Percentiles rank a stretch among this genome's conserved stretches.
Conservation (phyloP, 306 rosid genomes). For the Medicago arabica region DNA sequence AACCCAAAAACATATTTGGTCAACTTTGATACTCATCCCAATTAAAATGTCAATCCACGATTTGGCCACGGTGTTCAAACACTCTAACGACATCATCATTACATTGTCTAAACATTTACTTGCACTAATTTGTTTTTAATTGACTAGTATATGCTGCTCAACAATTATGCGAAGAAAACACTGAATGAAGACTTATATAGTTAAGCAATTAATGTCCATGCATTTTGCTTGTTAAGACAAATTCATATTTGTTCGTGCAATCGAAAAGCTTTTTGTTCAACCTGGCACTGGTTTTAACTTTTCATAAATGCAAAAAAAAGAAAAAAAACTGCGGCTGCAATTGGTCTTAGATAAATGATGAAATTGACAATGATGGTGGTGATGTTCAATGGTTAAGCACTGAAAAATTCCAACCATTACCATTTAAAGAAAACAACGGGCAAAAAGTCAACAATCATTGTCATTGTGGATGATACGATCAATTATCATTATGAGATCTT, state of each 20-base stretch:
- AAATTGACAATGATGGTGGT: conserved; percentile 33
- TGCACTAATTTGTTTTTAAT: conserved; percentile 21
- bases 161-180: conserved; percentile 34
- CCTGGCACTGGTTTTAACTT: conserved; percentile 2
- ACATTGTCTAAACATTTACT: conserved; percentile 3
- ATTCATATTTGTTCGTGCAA: conserved; percentile 41
- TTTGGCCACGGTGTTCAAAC: conserved; percentile 7
- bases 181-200: conserved; percentile 37
- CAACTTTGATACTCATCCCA: neutral
- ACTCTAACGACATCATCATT: conserved; percentile 37
- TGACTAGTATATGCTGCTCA: conserved; percentile 26
- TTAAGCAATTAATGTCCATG: conserved; percentile 12
- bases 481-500: neutral
- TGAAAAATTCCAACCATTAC: conserved; percentile 9
- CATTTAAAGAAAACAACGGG: neutral
- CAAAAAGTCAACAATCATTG: conserved; percentile 34
- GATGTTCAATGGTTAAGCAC: conserved; percentile 14
- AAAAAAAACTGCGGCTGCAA: conserved; percentile 34
- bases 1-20: neutral
- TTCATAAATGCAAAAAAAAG: neutral
- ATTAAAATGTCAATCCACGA: conserved; percentile 16
- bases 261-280: conserved; percentile 6
- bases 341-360: conserved; percentile 38
- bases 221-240: conserved; percentile 35
- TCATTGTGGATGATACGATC: conserved; percentile 33